These are phyloP conservation scores for Penicillium paxilli DNA, from an alignment of 495 filamentous ascomycete species.

Conservation along the genomic window DNA sequence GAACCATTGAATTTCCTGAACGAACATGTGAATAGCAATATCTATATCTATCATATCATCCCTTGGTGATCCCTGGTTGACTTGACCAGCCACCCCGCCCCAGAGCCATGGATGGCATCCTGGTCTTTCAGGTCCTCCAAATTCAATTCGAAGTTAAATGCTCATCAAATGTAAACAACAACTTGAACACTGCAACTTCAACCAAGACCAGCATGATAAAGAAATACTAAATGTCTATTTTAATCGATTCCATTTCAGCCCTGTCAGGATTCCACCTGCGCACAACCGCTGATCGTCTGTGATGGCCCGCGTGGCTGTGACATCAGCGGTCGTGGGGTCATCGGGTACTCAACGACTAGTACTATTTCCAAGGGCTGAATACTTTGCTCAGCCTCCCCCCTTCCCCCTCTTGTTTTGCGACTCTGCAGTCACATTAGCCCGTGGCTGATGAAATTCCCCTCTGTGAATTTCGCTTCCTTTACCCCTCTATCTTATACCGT, in stretches of 20 bases:
- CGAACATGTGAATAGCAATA: no score
- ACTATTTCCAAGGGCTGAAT: neutral
- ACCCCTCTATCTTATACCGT: neutral
- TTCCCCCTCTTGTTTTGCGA: neutral
- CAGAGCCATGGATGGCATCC: neutral
- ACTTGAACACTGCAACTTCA: neutral
- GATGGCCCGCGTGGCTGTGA: constrained; percentile 14
- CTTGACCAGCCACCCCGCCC: neutral
- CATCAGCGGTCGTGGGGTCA: constrained; percentile 24
- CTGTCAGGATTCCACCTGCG: neutral
- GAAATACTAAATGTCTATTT: no score
- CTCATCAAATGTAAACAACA: no score
- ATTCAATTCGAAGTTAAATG: neutral
- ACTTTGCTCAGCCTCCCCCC: constrained; percentile 9
- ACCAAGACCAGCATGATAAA: no score
- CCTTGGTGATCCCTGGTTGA: neutral
- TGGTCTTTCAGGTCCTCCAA: neutral
- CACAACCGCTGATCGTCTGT: constrained; percentile 2
- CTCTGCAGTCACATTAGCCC: neutral
- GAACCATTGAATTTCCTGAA: no score
- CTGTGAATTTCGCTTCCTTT: neutral
- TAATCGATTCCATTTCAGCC: neutral
- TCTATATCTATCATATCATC: neutral
- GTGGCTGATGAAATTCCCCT: neutral
- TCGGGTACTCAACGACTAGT: no score